phyloP scores from a whole-genome alignment of 164 flowering plant species.

The Stephania japonica region DNA sequence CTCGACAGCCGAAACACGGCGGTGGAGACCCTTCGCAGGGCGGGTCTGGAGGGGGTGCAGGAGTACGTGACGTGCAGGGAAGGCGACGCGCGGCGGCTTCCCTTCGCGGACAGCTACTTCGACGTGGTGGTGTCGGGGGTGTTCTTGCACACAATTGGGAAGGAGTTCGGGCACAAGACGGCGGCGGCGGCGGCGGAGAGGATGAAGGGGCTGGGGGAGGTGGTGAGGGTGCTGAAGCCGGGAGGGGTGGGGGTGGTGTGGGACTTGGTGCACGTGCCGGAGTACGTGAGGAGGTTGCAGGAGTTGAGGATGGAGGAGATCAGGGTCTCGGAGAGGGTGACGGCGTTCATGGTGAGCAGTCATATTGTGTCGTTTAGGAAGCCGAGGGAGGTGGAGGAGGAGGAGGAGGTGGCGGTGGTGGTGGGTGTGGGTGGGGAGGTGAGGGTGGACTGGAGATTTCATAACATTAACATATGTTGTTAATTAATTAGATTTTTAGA shows the following conservation, averaged over 20 bases:
- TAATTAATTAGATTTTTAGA: neutral
- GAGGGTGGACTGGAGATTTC: conserved; percentile 59
- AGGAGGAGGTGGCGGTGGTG: conserved; percentile 38
- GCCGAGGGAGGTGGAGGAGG: conserved; percentile 43
- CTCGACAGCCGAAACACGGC: conserved; percentile 46
- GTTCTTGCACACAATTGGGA: conserved; percentile 77
- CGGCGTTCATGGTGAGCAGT: conserved; percentile 88
- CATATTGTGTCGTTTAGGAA: conserved; percentile 89
- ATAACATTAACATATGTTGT: conserved; percentile 26
- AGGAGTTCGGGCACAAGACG: conserved; percentile 64
- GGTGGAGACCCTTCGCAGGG: conserved; percentile 56
- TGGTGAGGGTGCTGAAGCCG: conserved; percentile 78
- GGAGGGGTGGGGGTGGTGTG: conserved; percentile 92
- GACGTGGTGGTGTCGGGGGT: conserved; percentile 87
- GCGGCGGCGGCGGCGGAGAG: conserved; percentile 88
- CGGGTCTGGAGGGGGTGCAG: conserved; percentile 72
- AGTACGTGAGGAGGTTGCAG: conserved; percentile 65
- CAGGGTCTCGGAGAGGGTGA: conserved; percentile 73
- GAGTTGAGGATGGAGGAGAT: conserved; percentile 88
- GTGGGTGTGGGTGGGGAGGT: conserved; percentile 29
- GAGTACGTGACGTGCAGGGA: conserved; percentile 89
- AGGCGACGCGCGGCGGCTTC: conserved; percentile 75
- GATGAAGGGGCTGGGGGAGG: conserved; percentile 66
- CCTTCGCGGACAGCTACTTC: conserved; percentile 73
- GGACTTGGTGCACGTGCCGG: conserved; percentile 87